phyloP scores from a whole-genome alignment of 441 rosid genomes.

The Brassica balearica region DNA sequence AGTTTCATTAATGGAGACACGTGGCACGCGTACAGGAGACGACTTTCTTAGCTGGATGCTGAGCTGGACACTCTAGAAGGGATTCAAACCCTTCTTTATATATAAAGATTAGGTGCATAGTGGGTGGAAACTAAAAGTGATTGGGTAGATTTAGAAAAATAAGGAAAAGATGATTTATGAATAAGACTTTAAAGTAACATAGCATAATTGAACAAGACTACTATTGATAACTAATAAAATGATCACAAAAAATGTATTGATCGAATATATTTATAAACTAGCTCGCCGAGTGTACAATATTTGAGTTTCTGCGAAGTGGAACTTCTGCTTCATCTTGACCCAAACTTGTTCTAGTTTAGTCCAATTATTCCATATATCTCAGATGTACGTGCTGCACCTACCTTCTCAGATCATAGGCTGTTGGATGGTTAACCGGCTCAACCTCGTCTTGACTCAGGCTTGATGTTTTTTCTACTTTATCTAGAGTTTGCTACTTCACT shows the following conservation, averaged over 20 bases:
- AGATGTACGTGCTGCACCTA: neutral
- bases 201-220: no score
- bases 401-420: neutral
- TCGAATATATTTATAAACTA: no score
- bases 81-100: no score
- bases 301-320: neutral
- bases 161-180: neutral
- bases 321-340: neutral
- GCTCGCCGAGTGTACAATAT: neutral
- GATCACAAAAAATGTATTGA: no score
- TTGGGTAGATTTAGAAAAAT: neutral
- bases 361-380: neutral
- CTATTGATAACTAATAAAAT: no score
- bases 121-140: neutral
- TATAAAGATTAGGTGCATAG: neutral
- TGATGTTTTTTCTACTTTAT: neutral
- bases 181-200: neutral
- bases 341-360: neutral
- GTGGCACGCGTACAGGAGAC: no score
- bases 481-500: conserved; percentile 20
- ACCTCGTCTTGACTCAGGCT: neutral
- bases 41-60: no score
- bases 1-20: no score
- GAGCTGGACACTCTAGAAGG: no score
- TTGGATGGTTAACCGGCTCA: neutral